Evolutionary conservation across 305 asterid genomes (phyloP).

Genomic region (Rubia tinctorum): DNA sequence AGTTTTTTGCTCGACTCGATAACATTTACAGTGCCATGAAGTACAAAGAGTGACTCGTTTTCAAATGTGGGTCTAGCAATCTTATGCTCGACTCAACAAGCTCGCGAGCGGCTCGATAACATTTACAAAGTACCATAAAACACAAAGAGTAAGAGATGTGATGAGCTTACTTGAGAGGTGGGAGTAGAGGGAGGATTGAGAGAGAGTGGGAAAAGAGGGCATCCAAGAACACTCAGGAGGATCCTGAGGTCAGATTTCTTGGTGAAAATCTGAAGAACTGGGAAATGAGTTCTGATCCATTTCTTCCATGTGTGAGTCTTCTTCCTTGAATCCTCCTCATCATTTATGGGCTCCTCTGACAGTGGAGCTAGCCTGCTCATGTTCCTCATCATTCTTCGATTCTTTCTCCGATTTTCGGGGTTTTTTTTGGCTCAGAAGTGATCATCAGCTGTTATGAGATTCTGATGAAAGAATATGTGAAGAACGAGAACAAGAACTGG

Average conservation of each 20-base stretch:
- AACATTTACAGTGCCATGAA: too few species aligned
- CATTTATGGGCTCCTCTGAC: conserved; percentile 63
- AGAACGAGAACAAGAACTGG: too few species aligned
- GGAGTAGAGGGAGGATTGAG: conserved; percentile 30
- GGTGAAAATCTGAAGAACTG: conserved; percentile 42
- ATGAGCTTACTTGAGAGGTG: conserved; percentile 41
- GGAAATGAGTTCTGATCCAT: conserved; percentile 55
- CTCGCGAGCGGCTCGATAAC: background rate
- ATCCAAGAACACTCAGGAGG: conserved; percentile 69
- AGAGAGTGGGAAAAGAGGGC: conserved; percentile 80
- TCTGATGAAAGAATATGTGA: background rate
- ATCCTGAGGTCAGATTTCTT: conserved; percentile 71
- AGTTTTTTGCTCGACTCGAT: too few species aligned
- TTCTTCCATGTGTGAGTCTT: conserved; percentile 42
- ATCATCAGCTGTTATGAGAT: background rate
- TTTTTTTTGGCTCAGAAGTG: background rate
- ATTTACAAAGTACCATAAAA: too few species aligned
- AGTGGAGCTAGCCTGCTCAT: conserved; percentile 69
- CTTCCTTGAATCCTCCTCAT: conserved; percentile 54
- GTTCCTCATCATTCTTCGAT: conserved; percentile 4
- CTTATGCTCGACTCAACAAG: background rate
- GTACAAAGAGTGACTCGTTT: too few species aligned
- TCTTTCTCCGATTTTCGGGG: background rate
- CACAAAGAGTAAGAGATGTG: background rate
- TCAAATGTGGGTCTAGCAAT: too few species aligned